Base-by-base conservation (phyloP, 228 moss, liverwort and hornwort species). In the Sphagnum magellanicum region DNA sequence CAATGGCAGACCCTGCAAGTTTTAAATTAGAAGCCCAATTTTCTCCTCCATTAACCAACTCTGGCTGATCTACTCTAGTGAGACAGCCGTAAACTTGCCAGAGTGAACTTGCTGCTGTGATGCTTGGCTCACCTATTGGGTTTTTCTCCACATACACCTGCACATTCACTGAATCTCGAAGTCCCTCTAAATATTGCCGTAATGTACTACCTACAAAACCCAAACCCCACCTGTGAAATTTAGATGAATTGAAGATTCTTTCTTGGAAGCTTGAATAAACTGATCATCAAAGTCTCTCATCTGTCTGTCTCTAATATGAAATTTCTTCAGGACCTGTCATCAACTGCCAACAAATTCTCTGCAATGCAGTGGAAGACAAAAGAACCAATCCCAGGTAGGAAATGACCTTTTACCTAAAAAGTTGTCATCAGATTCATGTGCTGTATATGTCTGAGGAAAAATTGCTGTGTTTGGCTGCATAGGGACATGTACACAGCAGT, bases 391-490 rank as follows among this genome's bases (percentile, higher is more conserved):
- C 32, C 32, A 32, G 32, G 32, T 32, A 32, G 32, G 32, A 32
- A 32, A 32, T 32, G 32, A 32, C 32, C 32, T 32, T 3, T 32
- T 3, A 32, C 60, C 73, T 49, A 92, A 77, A 68, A 80, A 89
- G 62, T 71, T 78, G 49, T 92, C 85, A 10, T 83, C 83, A 6
- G 51, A 63, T 16, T 83, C 80, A 47, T 72, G 73, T 70, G 81
- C 89, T 50, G 73, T 83, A 75, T 92, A 92, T 15, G 84, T 81
- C 70, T 61, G 74, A 49, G 91, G 91, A 60, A 89, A 89, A 63
- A 92, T 83, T 61, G 77, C 87, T 50, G 91, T 89, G 61, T 89
- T 73, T 13, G 74, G 75, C 80, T 32, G 32, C 32, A 32, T 32
- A 32, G 32, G 32, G 32, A 32, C 32, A 32, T 32, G 32, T 32